phyloP scores from a whole-genome alignment of 1,284 basidiomycete species.

The Serendipita sp. region DNA sequence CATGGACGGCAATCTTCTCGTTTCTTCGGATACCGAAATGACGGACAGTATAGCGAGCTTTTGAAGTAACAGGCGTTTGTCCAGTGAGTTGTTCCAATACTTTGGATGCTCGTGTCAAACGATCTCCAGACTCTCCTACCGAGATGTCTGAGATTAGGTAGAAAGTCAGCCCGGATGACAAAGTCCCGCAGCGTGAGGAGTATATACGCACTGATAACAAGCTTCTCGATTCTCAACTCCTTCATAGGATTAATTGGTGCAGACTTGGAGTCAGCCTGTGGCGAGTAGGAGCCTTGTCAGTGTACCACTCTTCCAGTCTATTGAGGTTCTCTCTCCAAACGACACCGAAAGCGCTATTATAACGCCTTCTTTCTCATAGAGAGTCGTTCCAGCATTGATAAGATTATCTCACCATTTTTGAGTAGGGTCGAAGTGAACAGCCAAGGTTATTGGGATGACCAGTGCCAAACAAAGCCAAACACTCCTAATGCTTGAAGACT shows the following conservation, averaged over 20 bases:
- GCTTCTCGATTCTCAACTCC: slow-evolving; percentile 96
- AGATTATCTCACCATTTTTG: slow-evolving; percentile 1
- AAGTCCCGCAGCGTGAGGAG: slow-evolving; percentile 7
- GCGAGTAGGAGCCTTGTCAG: background rate
- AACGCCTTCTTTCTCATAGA: background rate
- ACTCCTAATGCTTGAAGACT: background rate
- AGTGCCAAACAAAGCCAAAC: slow-evolving; percentile 4
- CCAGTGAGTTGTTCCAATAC: slow-evolving; percentile 99
- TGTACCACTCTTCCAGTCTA: background rate
- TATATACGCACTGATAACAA: slow-evolving; percentile 85
- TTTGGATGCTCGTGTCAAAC: slow-evolving; percentile 97
- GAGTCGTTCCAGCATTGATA: background rate
- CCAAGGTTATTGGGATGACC: background rate
- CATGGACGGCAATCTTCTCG: slow-evolving; percentile 99
- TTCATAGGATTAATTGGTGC: slow-evolving; percentile 86
- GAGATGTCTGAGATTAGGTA: slow-evolving; percentile 68
- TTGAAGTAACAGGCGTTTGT: slow-evolving; percentile 98
- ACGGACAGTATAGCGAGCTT: slow-evolving; percentile 99
- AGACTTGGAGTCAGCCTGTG: slow-evolving; percentile 76
- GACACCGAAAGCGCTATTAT: background rate
- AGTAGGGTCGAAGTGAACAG: background rate
- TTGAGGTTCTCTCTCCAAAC: background rate
- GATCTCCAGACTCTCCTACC: slow-evolving; percentile 98
- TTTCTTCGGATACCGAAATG: slow-evolving; percentile 99
- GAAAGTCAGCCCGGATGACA: background rate